Conservation (phyloP, 2,329 filamentous ascomycete genomes). For the Stagonosporopsis rhizophila region DNA sequence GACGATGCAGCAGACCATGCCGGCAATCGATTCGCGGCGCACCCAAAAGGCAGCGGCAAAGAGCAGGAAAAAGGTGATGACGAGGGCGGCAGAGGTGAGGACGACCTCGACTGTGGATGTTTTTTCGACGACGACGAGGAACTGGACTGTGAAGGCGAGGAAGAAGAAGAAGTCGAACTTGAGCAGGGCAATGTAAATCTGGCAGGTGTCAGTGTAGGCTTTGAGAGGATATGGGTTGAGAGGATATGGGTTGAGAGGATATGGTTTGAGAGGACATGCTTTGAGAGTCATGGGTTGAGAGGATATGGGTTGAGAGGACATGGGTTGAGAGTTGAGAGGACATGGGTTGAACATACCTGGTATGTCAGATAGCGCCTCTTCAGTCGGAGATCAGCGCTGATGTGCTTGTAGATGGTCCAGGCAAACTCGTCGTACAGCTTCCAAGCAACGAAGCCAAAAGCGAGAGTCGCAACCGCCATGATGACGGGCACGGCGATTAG, state of each 20-base stretch:
- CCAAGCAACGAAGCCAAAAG: slow-evolving; percentile 82
- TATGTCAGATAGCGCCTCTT: slow-evolving; percentile 96
- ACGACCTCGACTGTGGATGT: slow-evolving; percentile 76
- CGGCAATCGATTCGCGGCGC: slow-evolving; percentile 77
- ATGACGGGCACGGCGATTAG: slow-evolving; percentile 86
- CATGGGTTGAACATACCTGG: slow-evolving; percentile 67
- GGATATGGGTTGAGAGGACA: no score
- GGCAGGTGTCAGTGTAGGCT: slow-evolving; percentile 25
- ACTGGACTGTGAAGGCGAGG: slow-evolving; percentile 97
- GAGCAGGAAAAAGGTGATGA: slow-evolving; percentile 88
- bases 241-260: no score
- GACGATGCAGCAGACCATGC: slow-evolving; percentile 79
- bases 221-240: no score
- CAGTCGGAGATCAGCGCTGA: slow-evolving; percentile 95
- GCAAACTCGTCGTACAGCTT: slow-evolving; percentile 98
- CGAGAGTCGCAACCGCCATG: slow-evolving; percentile 75
- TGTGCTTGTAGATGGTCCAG: slow-evolving; percentile 99
- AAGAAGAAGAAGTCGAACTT: slow-evolving; percentile 99
- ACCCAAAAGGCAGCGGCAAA: slow-evolving; percentile 85
- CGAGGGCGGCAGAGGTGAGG: slow-evolving; percentile 87
- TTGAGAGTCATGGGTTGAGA: no score
- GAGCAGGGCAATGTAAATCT: slow-evolving; percentile 97
- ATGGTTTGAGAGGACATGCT: no score
- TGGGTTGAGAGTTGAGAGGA: no score
- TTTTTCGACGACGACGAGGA: slow-evolving; percentile 84